Evolutionary conservation across 371 early-diverging fungal species (phyloP).

Genomic region (Batkoa obscura): DNA sequence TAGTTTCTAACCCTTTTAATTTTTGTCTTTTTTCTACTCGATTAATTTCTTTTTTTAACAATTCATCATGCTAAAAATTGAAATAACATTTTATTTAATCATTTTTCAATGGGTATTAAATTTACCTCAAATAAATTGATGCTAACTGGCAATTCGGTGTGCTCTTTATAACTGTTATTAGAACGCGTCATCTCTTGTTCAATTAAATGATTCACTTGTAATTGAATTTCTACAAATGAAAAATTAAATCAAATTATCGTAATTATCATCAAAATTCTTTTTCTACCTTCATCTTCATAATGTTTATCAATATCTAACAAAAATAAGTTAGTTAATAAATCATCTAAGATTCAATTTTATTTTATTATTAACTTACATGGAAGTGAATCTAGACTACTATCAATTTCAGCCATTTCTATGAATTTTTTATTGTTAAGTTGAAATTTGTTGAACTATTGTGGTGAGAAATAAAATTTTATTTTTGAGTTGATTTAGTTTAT

Average conservation of each 20-base stretch:
- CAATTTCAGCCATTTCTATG: no score
- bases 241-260: background rate
- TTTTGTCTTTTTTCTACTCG: background rate
- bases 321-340: no score
- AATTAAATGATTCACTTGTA: background rate
- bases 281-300: background rate
- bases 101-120: no score
- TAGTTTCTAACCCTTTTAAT: background rate
- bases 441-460: no score
- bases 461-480: no score
- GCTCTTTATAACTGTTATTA: background rate
- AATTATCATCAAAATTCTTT: no score
- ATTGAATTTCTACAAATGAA: background rate
- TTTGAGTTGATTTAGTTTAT: no score
- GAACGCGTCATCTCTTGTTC: background rate
- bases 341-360: no score
- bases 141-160: background rate
- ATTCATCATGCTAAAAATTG: background rate
- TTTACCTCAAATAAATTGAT: background rate
- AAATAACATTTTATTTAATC: no score
- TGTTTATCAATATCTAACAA: constrained; percentile 3
- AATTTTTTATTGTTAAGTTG: no score
- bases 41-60: background rate
- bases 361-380: no score
- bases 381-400: no score